Evolutionary conservation across 169 alveolate species (phyloP), one percentile per base, ranked within the genome.

Genomic region (Plasmodium chabaudi): DNA sequence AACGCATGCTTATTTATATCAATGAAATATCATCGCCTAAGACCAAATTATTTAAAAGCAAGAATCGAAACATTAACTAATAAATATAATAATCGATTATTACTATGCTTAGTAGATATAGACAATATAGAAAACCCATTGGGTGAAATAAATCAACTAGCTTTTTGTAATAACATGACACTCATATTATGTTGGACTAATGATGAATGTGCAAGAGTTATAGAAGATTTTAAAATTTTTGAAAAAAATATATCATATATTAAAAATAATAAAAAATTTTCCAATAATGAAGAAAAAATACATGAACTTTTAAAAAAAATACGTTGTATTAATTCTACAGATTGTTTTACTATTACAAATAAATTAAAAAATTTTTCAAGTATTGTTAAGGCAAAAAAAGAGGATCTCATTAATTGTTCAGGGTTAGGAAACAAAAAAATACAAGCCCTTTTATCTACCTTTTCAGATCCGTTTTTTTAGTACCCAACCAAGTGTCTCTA

Each of bases 1-100:
- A 93, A 89, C n/a, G 90, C 87, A 42, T 93, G 92, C 39, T 72
- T 93, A 21, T 93, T 93, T 60, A 91, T 93, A 57, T 93, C 96
- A 39, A 72, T 92, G 88, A 91, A 92, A 73, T 93, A 92, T 88
- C 96, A 93, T 57, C 53, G 96, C 23, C 64, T 93, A 71, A 75
- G 88, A 57, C 56, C 92, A 23, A 82, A 91, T 49, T 93, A 93
- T 70, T 88, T 93, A 55, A 73, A 60, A 10, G 88, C 93, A 4
- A 39, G 96, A 71, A 70, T 93, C 27, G 86, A 89, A 74, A 87
- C 91, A 19, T 68, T 93, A 47, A 15, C 87, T 17, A 73, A 88
- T 63, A 91, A 72, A 77, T 70, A 71, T 34, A 69, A 51, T 71
- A 88, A 67, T 44, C 73, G 88, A 49, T 64, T 88, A 23, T 65